Evolutionary conservation across 495 filamentous ascomycete species (phyloP).

Genomic region (Hyaloscypha variabilis): DNA sequence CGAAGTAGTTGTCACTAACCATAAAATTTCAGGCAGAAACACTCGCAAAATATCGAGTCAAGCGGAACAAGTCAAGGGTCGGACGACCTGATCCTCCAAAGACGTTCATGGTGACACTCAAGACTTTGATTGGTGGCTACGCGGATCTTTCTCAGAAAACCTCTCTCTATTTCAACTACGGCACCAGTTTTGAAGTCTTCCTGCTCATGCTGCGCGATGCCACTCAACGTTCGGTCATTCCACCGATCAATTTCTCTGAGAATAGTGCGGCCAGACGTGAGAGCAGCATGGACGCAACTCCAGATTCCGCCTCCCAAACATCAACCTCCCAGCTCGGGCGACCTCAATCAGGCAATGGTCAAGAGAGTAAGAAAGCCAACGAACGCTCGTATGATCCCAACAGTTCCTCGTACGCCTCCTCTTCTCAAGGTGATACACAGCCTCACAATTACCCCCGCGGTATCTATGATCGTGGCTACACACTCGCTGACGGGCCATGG

Average conservation of each 20-base stretch:
- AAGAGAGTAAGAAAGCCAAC: not conserved
- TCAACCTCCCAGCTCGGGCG: not conserved
- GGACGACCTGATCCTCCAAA: not conserved
- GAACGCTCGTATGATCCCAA: not conserved
- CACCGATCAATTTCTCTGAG: constrained; percentile 4
- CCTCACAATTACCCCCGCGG: not conserved
- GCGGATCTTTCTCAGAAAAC: not conserved
- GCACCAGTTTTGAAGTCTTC: constrained; percentile 12
- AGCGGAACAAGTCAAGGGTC: not conserved
- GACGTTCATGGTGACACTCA: constrained; percentile 4
- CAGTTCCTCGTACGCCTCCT: not conserved
- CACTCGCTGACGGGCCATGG: constrained; percentile 18
- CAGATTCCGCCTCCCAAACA: not conserved
- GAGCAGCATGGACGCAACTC: not conserved
- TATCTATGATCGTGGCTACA: constrained; percentile 7
- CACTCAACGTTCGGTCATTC: constrained; percentile 10
- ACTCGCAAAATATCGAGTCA: not conserved
- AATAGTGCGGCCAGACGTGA: not conserved
- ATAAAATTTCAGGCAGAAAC: not conserved
- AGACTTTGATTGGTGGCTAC: constrained; percentile 5
- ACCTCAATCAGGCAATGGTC: not conserved
- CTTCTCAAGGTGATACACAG: not conserved
- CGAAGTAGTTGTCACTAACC: too few relatives aligned
- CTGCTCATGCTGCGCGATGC: constrained; percentile 14
- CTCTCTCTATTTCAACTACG: constrained; percentile 8